Evolutionary conservation across 192 early-diverging fungal genomes (phyloP).

Genomic region (Backusella sp.): DNA sequence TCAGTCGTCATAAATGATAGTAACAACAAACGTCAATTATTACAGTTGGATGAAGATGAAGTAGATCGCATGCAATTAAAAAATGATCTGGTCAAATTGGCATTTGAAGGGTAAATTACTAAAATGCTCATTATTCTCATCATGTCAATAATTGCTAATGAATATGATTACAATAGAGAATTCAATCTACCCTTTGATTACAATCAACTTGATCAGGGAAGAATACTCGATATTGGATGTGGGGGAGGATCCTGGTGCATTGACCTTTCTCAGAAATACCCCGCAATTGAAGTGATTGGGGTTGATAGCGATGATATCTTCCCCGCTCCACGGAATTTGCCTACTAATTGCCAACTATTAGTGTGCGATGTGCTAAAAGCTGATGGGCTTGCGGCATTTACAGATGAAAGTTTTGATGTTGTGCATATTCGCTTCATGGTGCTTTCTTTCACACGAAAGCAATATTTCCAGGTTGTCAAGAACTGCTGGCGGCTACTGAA

Average conservation of each 20-base stretch:
- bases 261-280: conserved; percentile 29
- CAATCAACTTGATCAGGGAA: neutral
- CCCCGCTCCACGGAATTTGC: conserved; percentile 22
- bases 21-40: neutral
- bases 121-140: neutral
- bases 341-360: conserved; percentile 30
- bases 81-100: conserved; percentile 37
- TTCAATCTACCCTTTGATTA: conserved; percentile 24
- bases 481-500: conserved; percentile 33
- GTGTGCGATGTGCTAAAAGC: conserved; percentile 20
- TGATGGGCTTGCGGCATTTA: conserved; percentile 20
- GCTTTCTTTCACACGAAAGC: conserved; percentile 26
- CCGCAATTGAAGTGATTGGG: conserved; percentile 29
- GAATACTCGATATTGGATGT: conserved; percentile 35
- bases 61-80: conserved; percentile 34
- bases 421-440: conserved; percentile 34
- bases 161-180: conserved; percentile 15
- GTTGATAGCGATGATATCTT: conserved; percentile 29
- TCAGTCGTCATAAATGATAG: neutral
- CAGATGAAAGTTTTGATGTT: conserved; percentile 34
- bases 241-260: conserved; percentile 38
- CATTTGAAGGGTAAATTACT: conserved; percentile 31
- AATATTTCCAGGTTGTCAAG: conserved; percentile 28
- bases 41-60: conserved; percentile 26
- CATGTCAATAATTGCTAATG: neutral